Base-by-base conservation (phyloP, 225 moss, liverwort and hornwort species). In the Sphagnum tenellum region DNA sequence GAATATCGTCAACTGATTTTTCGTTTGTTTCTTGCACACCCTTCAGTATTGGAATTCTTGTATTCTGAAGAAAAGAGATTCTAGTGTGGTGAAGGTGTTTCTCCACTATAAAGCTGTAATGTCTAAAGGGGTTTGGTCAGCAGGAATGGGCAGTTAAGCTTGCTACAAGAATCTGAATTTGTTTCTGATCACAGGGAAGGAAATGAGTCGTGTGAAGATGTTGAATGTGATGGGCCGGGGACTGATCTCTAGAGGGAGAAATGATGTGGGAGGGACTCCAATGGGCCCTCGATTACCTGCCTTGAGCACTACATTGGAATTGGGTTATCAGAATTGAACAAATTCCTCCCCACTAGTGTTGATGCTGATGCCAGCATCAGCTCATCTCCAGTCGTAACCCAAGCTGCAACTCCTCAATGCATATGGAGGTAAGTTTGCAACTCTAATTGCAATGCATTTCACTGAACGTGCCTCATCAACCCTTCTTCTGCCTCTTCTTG, bases 141-240 rank as follows among this genome's bases (percentile, higher is more conserved):
- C 29, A 29, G 29, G 29, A 29, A 29, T 29, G 29, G 29, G 29
- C 29, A 29, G 29, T 29, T 29, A 29, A 29, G 29, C 29, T 29
- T 29, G 29, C 29, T 29, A 29, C 29, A 29, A 29, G 29, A 29
- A 29, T 29, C 29, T 29, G 29, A 29, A 1, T 1, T 55, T 57
- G 54, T 48, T 12, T 55, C 4, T 70, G 62, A 47, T 59, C 44
- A 51, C 86, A 86, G 86, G 79, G 44, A 73, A 75, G 52, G 82
- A 82, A 77, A 78, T 80, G 77, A 56, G 53, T 12, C 82, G 82
- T 46, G 72, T 86, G 62, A 86, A 76, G 64, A 70, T 77, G 10
- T 66, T 86, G 56, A 86, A 86, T 55, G 77, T 86, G 49, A 86
- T 86, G 82, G 86, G 86, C 48, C 77, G 75, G 57, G 66, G 63